phyloP scores from a whole-genome alignment of 495 filamentous ascomycete species.

The Cudoniella acicularis region DNA sequence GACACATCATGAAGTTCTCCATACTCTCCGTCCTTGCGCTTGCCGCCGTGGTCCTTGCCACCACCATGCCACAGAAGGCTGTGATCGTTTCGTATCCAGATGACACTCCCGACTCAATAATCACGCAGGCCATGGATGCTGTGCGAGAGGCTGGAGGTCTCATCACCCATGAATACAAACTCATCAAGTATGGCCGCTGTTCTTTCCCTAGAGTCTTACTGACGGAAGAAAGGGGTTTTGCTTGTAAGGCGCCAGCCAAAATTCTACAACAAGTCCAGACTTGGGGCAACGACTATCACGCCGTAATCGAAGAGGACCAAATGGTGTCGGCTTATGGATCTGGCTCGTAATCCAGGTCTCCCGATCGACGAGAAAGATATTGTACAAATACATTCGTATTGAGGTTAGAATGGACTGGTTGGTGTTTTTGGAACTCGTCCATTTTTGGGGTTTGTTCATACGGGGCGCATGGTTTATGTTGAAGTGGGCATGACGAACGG shows the following conservation, averaged over 20 bases:
- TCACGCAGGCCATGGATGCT: conserved; percentile 66
- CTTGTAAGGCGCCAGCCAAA: conserved; percentile 64
- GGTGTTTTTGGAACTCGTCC: no score
- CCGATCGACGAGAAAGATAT: no score
- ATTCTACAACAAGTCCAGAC: conserved; percentile 67
- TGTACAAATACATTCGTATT: no score
- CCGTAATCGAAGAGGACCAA: conserved; percentile 74
- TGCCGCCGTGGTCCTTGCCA: conserved; percentile 47
- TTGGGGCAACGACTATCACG: conserved; percentile 58
- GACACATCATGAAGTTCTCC: conserved; percentile 53
- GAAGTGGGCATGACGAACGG: no score
- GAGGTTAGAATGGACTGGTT: no score
- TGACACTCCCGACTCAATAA: conserved; percentile 64
- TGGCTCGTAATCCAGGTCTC: no score
- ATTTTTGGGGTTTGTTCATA: no score
- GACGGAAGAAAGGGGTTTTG: conserved; percentile 59
- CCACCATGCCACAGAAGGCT: conserved; percentile 59
- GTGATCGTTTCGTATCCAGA: conserved; percentile 75
- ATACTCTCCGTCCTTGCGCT: conserved; percentile 51
- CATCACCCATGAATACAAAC: conserved; percentile 52
- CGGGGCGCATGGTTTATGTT: no score
- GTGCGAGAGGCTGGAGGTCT: conserved; percentile 62
- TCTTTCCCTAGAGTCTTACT: conserved; percentile 11
- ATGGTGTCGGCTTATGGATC: conserved; percentile 44
- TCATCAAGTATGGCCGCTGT: conserved; percentile 47